Evolutionary conservation across 495 filamentous ascomycete genomes (phyloP).

Genomic region (Aspergillus carlsbadensis): DNA sequence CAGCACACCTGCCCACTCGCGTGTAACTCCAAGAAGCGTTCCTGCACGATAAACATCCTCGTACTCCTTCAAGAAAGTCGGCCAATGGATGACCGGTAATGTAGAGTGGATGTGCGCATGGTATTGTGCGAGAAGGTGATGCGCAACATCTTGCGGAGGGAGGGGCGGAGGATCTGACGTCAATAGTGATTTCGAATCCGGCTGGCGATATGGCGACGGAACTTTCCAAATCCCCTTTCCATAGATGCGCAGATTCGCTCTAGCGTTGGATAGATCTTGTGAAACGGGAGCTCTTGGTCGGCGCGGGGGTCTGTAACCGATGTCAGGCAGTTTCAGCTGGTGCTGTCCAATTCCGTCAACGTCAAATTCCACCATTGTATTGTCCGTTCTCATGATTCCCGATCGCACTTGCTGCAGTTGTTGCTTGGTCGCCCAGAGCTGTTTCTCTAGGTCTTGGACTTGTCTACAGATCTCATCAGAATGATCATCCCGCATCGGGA

Average conservation of each 20-base stretch:
- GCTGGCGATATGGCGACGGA: constrained; percentile 67
- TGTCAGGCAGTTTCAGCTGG: constrained; percentile 67
- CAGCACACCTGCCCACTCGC: constrained; percentile 77
- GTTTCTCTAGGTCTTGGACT: constrained; percentile 95
- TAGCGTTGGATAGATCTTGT: constrained; percentile 69
- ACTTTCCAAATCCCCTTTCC: constrained; percentile 79
- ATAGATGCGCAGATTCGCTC: constrained; percentile 70
- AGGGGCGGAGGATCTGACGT: constrained; percentile 60
- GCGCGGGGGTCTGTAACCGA: constrained; percentile 61
- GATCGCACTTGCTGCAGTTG: constrained; percentile 72
- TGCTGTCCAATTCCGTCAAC: constrained; percentile 53
- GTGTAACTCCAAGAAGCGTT: constrained; percentile 60
- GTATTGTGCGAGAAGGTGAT: constrained; percentile 75
- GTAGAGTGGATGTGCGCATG: constrained; percentile 72
- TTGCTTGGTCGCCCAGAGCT: constrained; percentile 70
- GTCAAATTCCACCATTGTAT: constrained; percentile 62
- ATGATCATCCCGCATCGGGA: constrained; percentile 7
- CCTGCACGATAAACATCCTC: constrained; percentile 72
- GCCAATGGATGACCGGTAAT: constrained; percentile 89
- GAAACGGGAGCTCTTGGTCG: constrained; percentile 56
- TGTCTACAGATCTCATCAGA: constrained; percentile 53
- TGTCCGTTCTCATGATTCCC: constrained; percentile 36
- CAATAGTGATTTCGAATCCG: constrained; percentile 49
- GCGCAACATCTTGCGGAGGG: constrained; percentile 68
- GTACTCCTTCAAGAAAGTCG: constrained; percentile 72